Evolutionary conservation across 2,329 filamentous ascomycete species (phyloP), one percentile per base, ranked within the genome.

Genomic region (Stemphylium vesicarium): DNA sequence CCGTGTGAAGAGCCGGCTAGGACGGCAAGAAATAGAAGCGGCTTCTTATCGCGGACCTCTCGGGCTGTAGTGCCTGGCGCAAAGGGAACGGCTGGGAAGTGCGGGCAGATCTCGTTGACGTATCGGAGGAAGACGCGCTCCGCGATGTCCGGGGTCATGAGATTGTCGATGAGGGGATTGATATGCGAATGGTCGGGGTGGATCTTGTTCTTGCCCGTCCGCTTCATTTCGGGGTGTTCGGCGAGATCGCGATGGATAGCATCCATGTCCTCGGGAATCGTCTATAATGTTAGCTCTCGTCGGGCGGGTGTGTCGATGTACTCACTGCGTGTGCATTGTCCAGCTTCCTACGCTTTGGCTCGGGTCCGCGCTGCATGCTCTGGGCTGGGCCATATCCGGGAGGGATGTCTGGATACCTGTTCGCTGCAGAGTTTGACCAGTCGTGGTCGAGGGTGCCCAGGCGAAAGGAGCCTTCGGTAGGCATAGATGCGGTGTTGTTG

Each of bases 21-120:
- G 13, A 88, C 82, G 2, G 83, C 79, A 11, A 87, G 77, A 60
- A 88, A 86, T 0, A 88, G 75, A 8, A 84, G 74, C 0, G 86
- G 85, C 70, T 85, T 87, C 44, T 81, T 80, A 40, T 81, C 81
- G 31, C 85, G 82, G 8, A 87, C 68, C 15, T 83, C 79, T 7
- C 79, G 75, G 54, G 85, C 84, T 11, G 77, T 83, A 0, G 81
- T 85, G 0, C 77, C 80, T 1, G 80, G 75, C 1, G 82, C 77
- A 44, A 88, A 84, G 2, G 85, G 81, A 4, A 88, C 83, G 15
- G 84, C 79, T 0, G 86, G 86, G 53, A 87, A 79, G 43, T 82
- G 79, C 0, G 80, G 79, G 24, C 79, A 79, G 69, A 87, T 81
- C 3, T 83, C 75, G 15, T 79, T 77, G 31, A 82, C 75, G 60